Evolutionary conservation across 345 rosid species (phyloP), one percentile per base, ranked within the genome.

Genomic region (Lepidium africanum): DNA sequence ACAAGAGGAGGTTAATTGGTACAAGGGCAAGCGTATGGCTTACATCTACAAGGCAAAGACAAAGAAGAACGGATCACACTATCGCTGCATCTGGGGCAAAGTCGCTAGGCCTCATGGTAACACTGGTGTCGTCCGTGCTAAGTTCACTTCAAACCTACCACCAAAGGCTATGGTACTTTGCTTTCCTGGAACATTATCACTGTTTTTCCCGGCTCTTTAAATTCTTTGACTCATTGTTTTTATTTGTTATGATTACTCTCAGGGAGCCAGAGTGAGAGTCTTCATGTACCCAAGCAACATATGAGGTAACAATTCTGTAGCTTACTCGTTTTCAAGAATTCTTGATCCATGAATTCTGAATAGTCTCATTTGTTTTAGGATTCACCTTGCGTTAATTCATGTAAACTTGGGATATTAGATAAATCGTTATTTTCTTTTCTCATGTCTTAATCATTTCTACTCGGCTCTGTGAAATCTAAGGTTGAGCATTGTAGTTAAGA

Each of bases 251-350:
- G 23, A 27, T 59, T 32, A 14, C 21, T 47, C 16, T 25, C 82
- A 91, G 97, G 97, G 94, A 67, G 84, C 83, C 52, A 81, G 72
- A 59, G 96, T 91, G n/a, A 84, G 97, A 66, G 97, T 91, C 46
- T 89, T 91, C 83, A 87, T 91, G 97, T 91, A 89, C 75, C 97
- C 96, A 68, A 89, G 96, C 86, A 89, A 89, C 54, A 91, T 89
- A 19, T 91, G 69, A 89, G 94, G 97, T 90, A 55, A 47, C 9
- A 7, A 12, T 21, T 16, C 36, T 45, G 8, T 33, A 11, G 10
- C 8, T 46, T 23, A 8, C 43, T 17, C 15, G 11, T 9, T 23
- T 9, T 23, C 3, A 23, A 19, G 16, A 1, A 7, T 2, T 58
- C 3, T 41, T 41, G 10, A 41, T 41, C 12, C 5, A 12, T 6